These are phyloP conservation scores for Porphyrellus sp. DNA, from an alignment of 1,284 basidiomycete genomes.

Conservation along the genomic window DNA sequence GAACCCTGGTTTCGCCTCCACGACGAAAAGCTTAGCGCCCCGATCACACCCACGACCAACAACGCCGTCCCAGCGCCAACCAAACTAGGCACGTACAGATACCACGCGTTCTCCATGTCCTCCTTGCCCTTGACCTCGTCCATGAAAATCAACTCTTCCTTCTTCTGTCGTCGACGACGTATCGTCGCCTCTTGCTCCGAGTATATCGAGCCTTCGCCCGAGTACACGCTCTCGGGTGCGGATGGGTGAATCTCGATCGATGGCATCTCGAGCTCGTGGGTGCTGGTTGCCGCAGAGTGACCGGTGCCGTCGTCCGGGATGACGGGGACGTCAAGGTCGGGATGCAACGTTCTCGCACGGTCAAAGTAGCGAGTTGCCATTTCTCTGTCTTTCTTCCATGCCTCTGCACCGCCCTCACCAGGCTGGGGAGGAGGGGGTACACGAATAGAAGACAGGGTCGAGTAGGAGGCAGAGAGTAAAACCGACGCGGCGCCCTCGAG, in stretches of 20 bases:
- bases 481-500: constrained; percentile 69
- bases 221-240: constrained; percentile 37
- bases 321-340: constrained; percentile 62
- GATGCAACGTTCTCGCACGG: constrained; percentile 55
- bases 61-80: constrained; percentile 77
- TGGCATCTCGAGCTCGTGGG: constrained; percentile 59
- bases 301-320: constrained; percentile 51
- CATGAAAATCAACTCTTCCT: constrained; percentile 50
- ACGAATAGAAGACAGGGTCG: constrained; percentile 71
- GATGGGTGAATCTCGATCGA: constrained; percentile 47
- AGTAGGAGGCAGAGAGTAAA: constrained; percentile 65
- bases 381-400: constrained; percentile 68
- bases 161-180: constrained; percentile 46
- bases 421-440: constrained; percentile 48
- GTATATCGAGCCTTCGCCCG: constrained; percentile 28
- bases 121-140: constrained; percentile 44
- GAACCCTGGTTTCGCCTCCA: constrained; percentile 68
- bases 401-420: constrained; percentile 54
- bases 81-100: constrained; percentile 68
- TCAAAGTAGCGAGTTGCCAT: constrained; percentile 67
- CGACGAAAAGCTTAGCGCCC: constrained; percentile 70
- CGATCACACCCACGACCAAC: constrained; percentile 71
- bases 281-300: constrained; percentile 15
- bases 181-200: constrained; percentile 41
- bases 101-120: constrained; percentile 69